A percentile compares a stretch with the other conserved stretches of the same genome.
Evolutionary conservation across 2,329 filamentous ascomycete species (phyloP).

Genomic region (Lasiodiplodia citricola): DNA sequence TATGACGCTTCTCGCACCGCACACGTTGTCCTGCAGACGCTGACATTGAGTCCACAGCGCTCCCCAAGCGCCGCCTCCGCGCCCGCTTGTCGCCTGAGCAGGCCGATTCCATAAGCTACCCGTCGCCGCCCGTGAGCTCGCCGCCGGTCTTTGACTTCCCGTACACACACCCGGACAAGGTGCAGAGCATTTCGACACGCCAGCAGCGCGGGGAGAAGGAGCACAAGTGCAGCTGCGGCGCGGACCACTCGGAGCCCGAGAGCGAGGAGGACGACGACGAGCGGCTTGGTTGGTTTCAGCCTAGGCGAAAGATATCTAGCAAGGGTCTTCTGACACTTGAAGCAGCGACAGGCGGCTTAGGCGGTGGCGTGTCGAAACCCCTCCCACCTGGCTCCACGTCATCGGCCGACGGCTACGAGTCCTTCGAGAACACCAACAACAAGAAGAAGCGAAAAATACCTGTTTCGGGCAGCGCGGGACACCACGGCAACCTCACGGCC

Average conservation of each 20-base stretch:
- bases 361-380: slow-evolving; percentile 46
- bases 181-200: slow-evolving; percentile 37
- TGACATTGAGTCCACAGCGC: slow-evolving; percentile 54
- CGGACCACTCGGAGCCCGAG: slow-evolving; percentile 57
- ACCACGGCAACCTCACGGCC: slow-evolving; percentile 62
- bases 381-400: slow-evolving; percentile 64
- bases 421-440: slow-evolving; percentile 97
- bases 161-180: slow-evolving; percentile 43
- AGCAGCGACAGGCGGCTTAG: slow-evolving; percentile 32
- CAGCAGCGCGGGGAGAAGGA: slow-evolving; percentile 60
- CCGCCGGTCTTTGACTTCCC: slow-evolving; percentile 80
- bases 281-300: slow-evolving; percentile 27
- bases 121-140: slow-evolving; percentile 72
- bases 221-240: slow-evolving; percentile 52
- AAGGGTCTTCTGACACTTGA: slow-evolving; percentile 34
- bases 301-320: slow-evolving; percentile 26
- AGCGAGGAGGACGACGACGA: slow-evolving; percentile 67
- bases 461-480: slow-evolving; percentile 74
- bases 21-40: slow-evolving; percentile 6
- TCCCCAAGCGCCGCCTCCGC: slow-evolving; percentile 87
- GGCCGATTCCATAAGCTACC: slow-evolving; percentile 81
- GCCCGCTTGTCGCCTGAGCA: slow-evolving; percentile 86
- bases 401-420: slow-evolving; percentile 87
- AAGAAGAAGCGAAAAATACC: slow-evolving; percentile 99
- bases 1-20: slow-evolving; percentile 25